A percentile compares a stretch with the other conserved stretches of the same genome.
phyloP scores from a whole-genome alignment of 306 rosid genomes.

The Vigna mungo region DNA sequence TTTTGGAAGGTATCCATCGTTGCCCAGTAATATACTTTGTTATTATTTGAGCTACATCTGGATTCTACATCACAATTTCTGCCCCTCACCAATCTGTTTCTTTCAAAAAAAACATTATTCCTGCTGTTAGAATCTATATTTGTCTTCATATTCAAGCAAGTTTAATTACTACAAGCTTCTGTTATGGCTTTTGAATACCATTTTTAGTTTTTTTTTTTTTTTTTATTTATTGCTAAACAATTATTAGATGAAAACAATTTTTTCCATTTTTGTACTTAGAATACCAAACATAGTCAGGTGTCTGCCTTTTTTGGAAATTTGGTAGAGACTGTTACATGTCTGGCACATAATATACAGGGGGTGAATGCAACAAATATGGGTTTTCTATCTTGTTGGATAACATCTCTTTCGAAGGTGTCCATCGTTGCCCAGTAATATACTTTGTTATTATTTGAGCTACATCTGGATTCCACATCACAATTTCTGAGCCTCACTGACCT shows the following conservation, averaged over 20 bases:
- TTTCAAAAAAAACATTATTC: no score
- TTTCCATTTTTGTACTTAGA: no score
- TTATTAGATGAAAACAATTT: no score
- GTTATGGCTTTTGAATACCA: no score
- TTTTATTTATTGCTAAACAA: no score
- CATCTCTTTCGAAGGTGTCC: conserved; percentile 53
- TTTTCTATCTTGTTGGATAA: conserved; percentile 41
- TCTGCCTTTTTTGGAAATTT: not conserved
- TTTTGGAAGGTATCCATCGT: conserved; percentile 53
- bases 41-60: conserved; percentile 68
- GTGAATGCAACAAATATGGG: conserved; percentile 44
- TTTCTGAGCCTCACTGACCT: not conserved
- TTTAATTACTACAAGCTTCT: not conserved
- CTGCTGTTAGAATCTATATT: no score
- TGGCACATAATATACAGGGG: conserved; percentile 46
- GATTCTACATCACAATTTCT: conserved; percentile 39
- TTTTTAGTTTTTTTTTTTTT: no score
- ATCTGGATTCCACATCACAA: conserved; percentile 51
- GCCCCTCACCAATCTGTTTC: no score
- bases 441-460: conserved; percentile 61
- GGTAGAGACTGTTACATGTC: conserved; percentile 47
- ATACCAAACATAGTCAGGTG: conserved; percentile 50
- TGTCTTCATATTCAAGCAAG: no score
- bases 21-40: conserved; percentile 52
- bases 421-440: conserved; percentile 56